Evolutionary conservation across 1,284 basidiomycete species (phyloP), one percentile per base, ranked within the genome.

Genomic region (Pascua sp.): DNA sequence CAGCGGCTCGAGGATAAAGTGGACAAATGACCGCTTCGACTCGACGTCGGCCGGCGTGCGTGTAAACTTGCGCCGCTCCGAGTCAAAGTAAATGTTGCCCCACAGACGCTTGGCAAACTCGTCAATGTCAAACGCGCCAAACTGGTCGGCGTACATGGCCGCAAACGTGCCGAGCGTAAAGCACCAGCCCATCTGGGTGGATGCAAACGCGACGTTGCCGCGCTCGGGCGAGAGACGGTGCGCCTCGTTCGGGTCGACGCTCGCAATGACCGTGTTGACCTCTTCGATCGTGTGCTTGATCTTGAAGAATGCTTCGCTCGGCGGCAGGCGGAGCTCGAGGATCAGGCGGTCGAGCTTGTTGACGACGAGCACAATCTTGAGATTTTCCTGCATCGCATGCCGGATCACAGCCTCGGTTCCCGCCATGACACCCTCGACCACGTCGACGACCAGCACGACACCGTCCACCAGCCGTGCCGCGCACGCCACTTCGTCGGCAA

Each of bases 331-430:
- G 54, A 99, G 83, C 78, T 99, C 96, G 49, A 98, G 84, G 63
- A 98, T 95, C 48, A 98, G 84, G 55, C 96, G 85, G 78, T 99
- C 96, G 69, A 98, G 87, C 83, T 99, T 98, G 83, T 98, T 99
- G 65, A 99, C 84, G 16, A 98, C 87, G 38, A 99, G 83, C 5
- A 91, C 91, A 61, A 97, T 90, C 80, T 91, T 90, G 67, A 97
- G 81, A 54, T 85, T 83, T 78, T 96, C 90, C 80, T 90, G 87
- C 24, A 96, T 77, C 42, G 90, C 90, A 74, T 96, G 89, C 54
- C 89, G 85, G 66, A 96, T 85, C 63, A 91, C 84, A 51, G 84
- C 83, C 77, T 95, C 91, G 16, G 92, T 89, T 56, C 89, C 89
- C 56, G 90, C 86, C 90, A 96, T 92, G 60, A 92, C 92, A 66